Evolutionary conservation across 257 asterid genomes (phyloP), one percentile per base, ranked within the genome.

Genomic region (Ligustrum vulgare): DNA sequence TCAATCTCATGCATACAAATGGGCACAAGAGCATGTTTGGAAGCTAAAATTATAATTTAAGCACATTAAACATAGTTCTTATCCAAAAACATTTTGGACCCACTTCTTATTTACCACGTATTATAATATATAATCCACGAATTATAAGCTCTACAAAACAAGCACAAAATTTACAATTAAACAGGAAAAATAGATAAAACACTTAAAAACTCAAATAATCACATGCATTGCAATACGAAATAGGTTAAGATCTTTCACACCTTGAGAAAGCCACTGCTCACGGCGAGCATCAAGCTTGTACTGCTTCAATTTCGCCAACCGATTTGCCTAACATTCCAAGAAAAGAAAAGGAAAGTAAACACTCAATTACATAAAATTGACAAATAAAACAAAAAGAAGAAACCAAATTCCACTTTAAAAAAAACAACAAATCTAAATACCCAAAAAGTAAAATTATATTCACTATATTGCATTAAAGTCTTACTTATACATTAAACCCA

Each of bases 241-340:
- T 8, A 73, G 72, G 33, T 20, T 36, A 25, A 77, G 58, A 73
- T 80, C 36, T 77, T 71, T 47, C 73, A 78, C 74, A 94, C 98
- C 99, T 85, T 88, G 93, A 75, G 99, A 94, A 87, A 94, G 96
- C 93, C 95, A 94, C 89, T 94, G 98, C 81, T 92, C 97, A 3
- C 98, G 93, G 37, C 98, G 96, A 56, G 95, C 98, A 83, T 90
- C 96, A 67, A 89, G 95, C 89, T 94, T 94, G 90, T 89, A 86
- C 85, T 91, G 98, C 97, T 92, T 94, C 91, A 94, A 79, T 83
- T 94, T 94, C 22, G 97, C 94, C 39, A 91, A 87, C 68, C 99
- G 91, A 67, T 91, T 89, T 20, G 80, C 93, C 99, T 94, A 82
- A 25, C 31, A 65, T 33, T 36, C 60, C 36, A 45, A 70, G n/a